Evolutionary conservation across 2,329 filamentous ascomycete genomes (phyloP).

Genomic region (Colletotrichum australisinense): DNA sequence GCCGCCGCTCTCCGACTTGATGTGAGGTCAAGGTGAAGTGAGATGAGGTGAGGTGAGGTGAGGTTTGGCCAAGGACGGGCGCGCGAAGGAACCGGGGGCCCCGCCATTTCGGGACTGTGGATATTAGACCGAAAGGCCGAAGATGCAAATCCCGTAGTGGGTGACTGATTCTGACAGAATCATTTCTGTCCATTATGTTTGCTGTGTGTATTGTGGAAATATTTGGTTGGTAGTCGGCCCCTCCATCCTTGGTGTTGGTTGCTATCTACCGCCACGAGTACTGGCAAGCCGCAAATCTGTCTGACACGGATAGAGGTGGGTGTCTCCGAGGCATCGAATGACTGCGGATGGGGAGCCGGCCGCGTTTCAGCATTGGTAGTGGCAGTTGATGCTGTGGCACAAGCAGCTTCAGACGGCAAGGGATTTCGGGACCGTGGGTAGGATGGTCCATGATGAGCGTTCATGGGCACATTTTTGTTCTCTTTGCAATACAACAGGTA

Average conservation of each 20-base stretch:
- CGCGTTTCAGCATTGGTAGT: conserved; percentile 32
- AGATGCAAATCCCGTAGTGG: conserved; percentile 3
- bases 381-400: conserved; percentile 26
- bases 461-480: not conserved
- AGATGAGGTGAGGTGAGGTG: conserved; percentile 5
- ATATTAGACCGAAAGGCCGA: conserved; percentile 25
- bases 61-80: not conserved
- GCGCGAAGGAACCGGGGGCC: conserved; percentile 1
- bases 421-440: conserved; percentile 19
- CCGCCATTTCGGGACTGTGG: conserved; percentile 16
- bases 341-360: conserved; percentile 17
- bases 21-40: conserved; percentile 7
- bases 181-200: conserved; percentile 11
- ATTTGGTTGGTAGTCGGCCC: not conserved
- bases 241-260: not conserved
- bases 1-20: conserved; percentile 19
- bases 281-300: not conserved
- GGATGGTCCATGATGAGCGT: conserved; percentile 11
- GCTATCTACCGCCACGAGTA: not conserved
- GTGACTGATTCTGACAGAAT: conserved; percentile 19
- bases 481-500: not conserved
- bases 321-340: conserved; percentile 26
- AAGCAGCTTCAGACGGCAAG: conserved; percentile 33
- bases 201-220: not conserved
- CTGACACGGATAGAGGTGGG: not conserved